Percentiles rank a stretch among this genome's conserved stretches.
phyloP scores from a whole-genome alignment of 1,139 yeast species.

The Hansenula lynferdii region DNA sequence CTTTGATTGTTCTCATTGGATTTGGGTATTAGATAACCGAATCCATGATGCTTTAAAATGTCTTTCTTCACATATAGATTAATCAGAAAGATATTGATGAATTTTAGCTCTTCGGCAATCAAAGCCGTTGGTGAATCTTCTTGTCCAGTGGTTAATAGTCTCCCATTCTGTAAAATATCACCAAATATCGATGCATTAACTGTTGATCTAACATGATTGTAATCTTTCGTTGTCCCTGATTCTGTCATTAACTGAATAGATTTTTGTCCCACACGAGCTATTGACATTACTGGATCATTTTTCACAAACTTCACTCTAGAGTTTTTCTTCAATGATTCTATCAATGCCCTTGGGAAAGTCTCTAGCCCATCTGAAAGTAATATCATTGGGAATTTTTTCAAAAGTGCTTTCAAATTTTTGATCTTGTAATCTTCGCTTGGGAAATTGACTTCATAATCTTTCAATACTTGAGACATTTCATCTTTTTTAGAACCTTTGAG shows the following conservation, averaged over 20 bases:
- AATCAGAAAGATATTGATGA: slow-evolving; percentile 45
- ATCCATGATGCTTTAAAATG: slow-evolving; percentile 45
- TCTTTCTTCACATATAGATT: slow-evolving; percentile 49
- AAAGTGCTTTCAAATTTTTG: slow-evolving; percentile 27
- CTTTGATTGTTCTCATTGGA: slow-evolving; percentile 47
- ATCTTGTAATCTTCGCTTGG: slow-evolving; percentile 35
- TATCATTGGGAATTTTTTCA: slow-evolving; percentile 48
- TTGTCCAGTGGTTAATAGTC: slow-evolving; percentile 6
- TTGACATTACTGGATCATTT: slow-evolving; percentile 20
- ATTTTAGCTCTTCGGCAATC: slow-evolving; percentile 12
- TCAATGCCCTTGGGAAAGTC: slow-evolving; percentile 40
- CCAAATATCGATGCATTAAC: slow-evolving; percentile 37
- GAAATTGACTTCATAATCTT: slow-evolving; percentile 28
- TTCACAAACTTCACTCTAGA: slow-evolving; percentile 38
- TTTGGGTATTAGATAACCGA: slow-evolving; percentile 85
- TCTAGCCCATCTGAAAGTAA: slow-evolving; percentile 51
- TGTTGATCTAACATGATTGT: slow-evolving; percentile 56
- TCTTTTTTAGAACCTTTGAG: slow-evolving; percentile 7
- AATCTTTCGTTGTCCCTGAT: slow-evolving; percentile 19
- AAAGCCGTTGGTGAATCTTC: slow-evolving; percentile 3
- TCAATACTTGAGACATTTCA: slow-evolving; percentile 20
- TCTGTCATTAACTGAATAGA: slow-evolving; percentile 13
- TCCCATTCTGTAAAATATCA: slow-evolving; percentile 9
- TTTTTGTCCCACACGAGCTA: slow-evolving; percentile 5
- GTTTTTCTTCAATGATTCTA: slow-evolving; percentile 28